Conservation (phyloP, 352 stramenopile genomes). For the Phytophthora ramorum region DNA sequence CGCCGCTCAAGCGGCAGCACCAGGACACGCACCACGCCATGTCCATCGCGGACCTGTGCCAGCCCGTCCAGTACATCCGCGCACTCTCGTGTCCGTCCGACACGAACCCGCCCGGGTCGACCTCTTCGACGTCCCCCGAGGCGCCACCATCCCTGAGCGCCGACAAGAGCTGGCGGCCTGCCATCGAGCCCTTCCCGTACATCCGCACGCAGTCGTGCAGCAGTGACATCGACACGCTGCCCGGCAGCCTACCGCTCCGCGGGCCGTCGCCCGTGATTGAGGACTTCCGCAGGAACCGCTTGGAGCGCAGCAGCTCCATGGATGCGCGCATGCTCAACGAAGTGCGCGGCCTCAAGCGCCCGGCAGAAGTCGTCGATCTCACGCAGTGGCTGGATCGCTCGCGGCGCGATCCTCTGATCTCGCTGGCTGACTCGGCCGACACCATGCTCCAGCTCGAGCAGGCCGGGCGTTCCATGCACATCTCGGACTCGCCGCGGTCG, state of each 20-base stretch:
- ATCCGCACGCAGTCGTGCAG: conserved; percentile 35
- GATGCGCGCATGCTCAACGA: conserved; percentile 45
- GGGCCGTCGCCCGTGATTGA: conserved; percentile 8
- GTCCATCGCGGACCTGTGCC: conserved; percentile 59
- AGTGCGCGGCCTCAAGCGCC: conserved; percentile 30
- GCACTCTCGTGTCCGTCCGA: conserved; percentile 78
- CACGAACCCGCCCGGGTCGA: conserved; percentile 41
- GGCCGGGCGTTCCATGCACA: conserved; percentile 39
- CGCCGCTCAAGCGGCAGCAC: conserved; percentile 42
- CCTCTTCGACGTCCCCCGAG: conserved; percentile 8
- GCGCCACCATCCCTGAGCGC: neutral
- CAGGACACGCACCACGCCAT: conserved; percentile 37
- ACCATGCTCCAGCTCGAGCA: conserved; percentile 61
- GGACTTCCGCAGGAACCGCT: conserved; percentile 35
- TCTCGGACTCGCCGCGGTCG: conserved; percentile 35
- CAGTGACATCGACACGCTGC: conserved; percentile 28
- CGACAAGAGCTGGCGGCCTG: conserved; percentile 30
- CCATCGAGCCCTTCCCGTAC: conserved; percentile 30
- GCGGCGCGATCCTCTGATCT: conserved; percentile 43
- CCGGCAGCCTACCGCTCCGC: conserved; percentile 7
- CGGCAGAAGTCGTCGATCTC: conserved; percentile 45
- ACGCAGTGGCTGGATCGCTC: conserved; percentile 50
- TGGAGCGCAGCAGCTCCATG: conserved; percentile 74
- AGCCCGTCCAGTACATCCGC: conserved; percentile 69
- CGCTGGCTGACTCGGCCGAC: conserved; percentile 68